Evolutionary conservation across 2,329 filamentous ascomycete genomes (phyloP).

Genomic region (Hymenoscyphus repandus): DNA sequence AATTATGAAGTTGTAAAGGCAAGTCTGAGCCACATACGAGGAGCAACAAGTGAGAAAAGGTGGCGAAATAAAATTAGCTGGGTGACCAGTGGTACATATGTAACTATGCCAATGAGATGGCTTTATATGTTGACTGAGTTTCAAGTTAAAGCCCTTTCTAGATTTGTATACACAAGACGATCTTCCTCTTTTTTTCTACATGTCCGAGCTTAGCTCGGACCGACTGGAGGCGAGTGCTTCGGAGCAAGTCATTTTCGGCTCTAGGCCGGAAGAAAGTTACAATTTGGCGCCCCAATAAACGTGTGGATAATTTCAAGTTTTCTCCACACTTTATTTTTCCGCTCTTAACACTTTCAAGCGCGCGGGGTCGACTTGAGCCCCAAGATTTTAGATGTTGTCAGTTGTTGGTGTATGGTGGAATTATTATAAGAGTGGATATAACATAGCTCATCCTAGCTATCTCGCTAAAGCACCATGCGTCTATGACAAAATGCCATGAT

Average conservation of each 20-base stretch:
- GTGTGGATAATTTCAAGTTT: background rate
- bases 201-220: too few relatives aligned
- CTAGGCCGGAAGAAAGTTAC: background rate
- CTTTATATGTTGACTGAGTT: too few relatives aligned
- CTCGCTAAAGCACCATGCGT: background rate
- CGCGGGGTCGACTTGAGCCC: background rate
- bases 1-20: conserved; percentile 45
- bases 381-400: background rate
- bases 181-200: too few relatives aligned
- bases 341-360: background rate
- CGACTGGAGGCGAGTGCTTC: too few relatives aligned
- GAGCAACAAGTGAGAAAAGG: too few relatives aligned
- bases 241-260: background rate
- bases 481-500: too few relatives aligned
- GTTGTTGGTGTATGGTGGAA: background rate
- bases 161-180: too few relatives aligned
- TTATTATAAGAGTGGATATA: background rate
- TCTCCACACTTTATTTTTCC: background rate
- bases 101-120: too few relatives aligned
- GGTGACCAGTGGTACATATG: too few relatives aligned
- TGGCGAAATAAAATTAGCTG: background rate
- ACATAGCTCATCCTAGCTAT: background rate
- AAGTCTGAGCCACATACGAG: conserved; percentile 52
- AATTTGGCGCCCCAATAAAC: background rate
- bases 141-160: too few relatives aligned